Evolutionary conservation across 2,329 filamentous ascomycete genomes (phyloP).

Genomic region (Aureobasidium sp.): DNA sequence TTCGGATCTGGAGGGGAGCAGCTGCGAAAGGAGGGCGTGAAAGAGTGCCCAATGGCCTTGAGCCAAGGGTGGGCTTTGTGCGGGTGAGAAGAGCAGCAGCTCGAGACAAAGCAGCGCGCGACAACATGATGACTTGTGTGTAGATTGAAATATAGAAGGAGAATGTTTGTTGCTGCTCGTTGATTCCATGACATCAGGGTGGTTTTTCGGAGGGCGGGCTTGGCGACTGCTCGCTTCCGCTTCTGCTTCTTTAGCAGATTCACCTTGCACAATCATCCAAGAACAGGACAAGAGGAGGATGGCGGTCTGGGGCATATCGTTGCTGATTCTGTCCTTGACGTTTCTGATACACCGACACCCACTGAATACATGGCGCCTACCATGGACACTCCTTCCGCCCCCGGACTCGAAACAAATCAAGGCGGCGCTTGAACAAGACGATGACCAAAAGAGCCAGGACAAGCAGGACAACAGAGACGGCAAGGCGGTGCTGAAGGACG

Average conservation of each 20-base stretch:
- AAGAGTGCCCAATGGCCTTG: constrained; percentile 16
- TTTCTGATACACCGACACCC: constrained; percentile 36
- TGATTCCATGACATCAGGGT: constrained; percentile 11
- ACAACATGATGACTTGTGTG: constrained; percentile 1
- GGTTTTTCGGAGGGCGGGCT: not conserved
- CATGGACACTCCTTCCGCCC: constrained; percentile 22
- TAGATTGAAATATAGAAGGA: not conserved
- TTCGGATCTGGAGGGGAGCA: constrained; percentile 14
- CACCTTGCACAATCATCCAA: no score
- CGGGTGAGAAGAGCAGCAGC: constrained; percentile 17
- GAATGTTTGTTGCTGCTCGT: no score
- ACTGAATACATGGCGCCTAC: constrained; percentile 29
- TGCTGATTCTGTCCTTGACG: constrained; percentile 33
- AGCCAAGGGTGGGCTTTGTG: constrained; percentile 17
- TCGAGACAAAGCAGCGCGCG: constrained; percentile 17
- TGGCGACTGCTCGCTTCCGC: not conserved
- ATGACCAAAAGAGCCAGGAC: not conserved
- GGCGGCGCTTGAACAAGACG: not conserved
- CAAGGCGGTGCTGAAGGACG: not conserved
- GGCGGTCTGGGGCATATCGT: constrained; percentile 36
- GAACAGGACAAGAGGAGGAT: constrained; percentile 23
- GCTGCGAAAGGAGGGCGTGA: constrained; percentile 13
- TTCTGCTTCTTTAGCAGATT: not conserved
- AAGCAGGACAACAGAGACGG: not conserved
- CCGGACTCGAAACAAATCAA: constrained; percentile 1